These are phyloP conservation scores for Tagetes erecta DNA, from an alignment of 129 eudicot species.

Conservation along the genomic window DNA sequence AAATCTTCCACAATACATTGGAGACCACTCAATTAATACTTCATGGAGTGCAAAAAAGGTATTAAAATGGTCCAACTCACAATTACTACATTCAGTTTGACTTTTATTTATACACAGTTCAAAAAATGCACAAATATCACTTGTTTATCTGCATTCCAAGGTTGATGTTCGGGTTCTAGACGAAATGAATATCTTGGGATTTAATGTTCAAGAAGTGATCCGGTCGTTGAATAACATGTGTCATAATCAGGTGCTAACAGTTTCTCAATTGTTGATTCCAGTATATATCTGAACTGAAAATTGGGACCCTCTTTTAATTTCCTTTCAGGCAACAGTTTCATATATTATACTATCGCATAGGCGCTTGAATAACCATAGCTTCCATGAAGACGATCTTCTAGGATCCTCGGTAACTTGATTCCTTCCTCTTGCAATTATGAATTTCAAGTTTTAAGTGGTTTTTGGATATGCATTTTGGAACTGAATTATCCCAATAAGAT, in stretches of 20 bases:
- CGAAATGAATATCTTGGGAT: conserved; percentile 55
- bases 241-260: conserved; percentile 58
- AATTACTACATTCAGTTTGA: not conserved
- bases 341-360: conserved; percentile 53
- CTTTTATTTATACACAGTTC: not conserved
- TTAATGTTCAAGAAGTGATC: conserved; percentile 45
- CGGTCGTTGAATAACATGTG: conserved; percentile 47
- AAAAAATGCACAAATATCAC: not conserved
- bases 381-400: conserved; percentile 28
- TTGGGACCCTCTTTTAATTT: conserved; percentile 7
- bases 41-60: conserved; percentile 47
- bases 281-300: conserved; percentile 6
- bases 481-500: not conserved
- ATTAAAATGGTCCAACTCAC: conserved; percentile 3
- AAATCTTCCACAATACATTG: conserved; percentile 53
- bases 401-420: conserved; percentile 36
- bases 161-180: conserved; percentile 43
- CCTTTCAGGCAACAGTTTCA: conserved; percentile 59
- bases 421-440: conserved; percentile 14
- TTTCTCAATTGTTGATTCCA: conserved; percentile 24
- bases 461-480: not conserved
- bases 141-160: conserved; percentile 33
- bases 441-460: not conserved
- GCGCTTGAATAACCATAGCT: conserved; percentile 40
- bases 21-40: conserved; percentile 30